Conservation (phyloP, 441 rosid genomes). For the Eutrema salsugineum region DNA sequence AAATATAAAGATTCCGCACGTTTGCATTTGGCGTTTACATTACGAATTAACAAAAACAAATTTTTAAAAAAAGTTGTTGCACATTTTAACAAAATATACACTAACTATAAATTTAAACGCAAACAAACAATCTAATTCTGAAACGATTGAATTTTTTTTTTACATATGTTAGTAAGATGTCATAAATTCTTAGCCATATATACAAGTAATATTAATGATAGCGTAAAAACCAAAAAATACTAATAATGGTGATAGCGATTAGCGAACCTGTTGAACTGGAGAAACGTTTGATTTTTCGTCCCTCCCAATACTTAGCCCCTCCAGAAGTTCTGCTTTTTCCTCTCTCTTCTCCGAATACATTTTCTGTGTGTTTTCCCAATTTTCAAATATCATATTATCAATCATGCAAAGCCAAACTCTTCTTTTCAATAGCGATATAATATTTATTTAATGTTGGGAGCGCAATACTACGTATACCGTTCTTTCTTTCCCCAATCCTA, state of each 20-base stretch:
- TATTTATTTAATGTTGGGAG: not conserved
- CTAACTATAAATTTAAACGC: no score
- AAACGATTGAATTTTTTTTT: no score
- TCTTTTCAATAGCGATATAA: not conserved
- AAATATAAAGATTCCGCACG: not conserved
- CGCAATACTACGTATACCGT: not conserved
- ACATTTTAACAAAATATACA: no score
- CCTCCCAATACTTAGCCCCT: conserved; percentile 44
- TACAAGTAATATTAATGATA: not conserved
- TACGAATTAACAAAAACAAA: not conserved
- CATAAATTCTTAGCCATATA: no score
- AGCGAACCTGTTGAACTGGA: conserved; percentile 62
- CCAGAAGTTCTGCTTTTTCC: conserved; percentile 58
- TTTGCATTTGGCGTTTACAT: not conserved
- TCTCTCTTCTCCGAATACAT: conserved; percentile 58
- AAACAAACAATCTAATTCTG: no score
- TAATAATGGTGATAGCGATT: not conserved
- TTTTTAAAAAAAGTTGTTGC: not conserved
- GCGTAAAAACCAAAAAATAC: not conserved
- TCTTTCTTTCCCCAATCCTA: no score
- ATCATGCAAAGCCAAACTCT: conserved; percentile 12
- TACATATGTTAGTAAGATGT: no score
- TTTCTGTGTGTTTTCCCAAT: conserved; percentile 43
- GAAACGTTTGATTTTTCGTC: conserved; percentile 40
- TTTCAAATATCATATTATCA: not conserved